Base-by-base conservation (phyloP, 352 stramenopile species). In the Globisporangium polare region DNA sequence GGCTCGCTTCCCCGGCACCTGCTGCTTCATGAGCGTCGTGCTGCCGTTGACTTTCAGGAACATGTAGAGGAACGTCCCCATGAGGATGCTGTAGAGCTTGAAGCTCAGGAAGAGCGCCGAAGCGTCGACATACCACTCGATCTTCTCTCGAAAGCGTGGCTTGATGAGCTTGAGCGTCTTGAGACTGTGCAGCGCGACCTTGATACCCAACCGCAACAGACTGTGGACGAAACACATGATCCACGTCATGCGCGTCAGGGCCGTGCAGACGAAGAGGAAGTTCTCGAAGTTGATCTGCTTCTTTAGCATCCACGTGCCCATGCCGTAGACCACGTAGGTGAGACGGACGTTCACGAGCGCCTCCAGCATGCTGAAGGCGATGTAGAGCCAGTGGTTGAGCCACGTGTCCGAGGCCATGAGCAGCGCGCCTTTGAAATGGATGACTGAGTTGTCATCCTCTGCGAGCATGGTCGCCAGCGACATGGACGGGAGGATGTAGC, bases 341-440 rank as follows among this genome's bases (percentile, higher is more conserved):
- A 68, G 65, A 8, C 63, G 65, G 12, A 72, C 57, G 41, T 68
- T 78, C 12, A 54, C 43, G n/a, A 77, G 31, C n/a, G 70, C 47
- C 27, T 78, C 73, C 1, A 72, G 31, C 26, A 78, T 75, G 46
- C 71, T 81, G 2, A 81, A 51, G 9, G 24, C 18, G 39, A 81
- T 77, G 62, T 78, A 78, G 13, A 81, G 49, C 73, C 73, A 78
- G 56, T 81, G 64, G 54, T 78, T 78, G 60, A 73, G 71, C 73
- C 73, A 81, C 17, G 76, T 26, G 46, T 81, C 71, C 43, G 71
- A 77, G 2, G 65, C 73, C 53, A 74, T 69, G 42, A 74, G 53
- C 1, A 67, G n/a, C 8, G 49, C 31, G 10, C 67, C 53, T n/a
- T 76, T 77, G 45, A 77, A 52, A 12, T 52, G 65, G 12, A 60